Evolutionary conservation across 2,329 filamentous ascomycete genomes (phyloP), one percentile per base, ranked within the genome.

Genomic region (Aspergillus candidus): DNA sequence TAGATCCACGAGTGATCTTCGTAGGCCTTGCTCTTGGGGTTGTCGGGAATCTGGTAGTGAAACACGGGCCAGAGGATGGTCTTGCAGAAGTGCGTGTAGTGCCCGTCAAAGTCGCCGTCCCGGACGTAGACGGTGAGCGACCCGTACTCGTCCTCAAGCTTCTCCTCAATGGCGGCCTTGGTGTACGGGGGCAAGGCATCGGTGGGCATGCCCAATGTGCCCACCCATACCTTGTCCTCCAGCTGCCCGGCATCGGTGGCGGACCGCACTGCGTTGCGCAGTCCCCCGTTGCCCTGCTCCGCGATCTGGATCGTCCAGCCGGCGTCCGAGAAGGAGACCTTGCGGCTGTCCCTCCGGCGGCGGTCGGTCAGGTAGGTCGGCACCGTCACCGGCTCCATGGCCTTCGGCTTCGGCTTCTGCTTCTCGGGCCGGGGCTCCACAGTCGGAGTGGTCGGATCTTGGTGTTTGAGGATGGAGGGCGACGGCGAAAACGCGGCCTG

Each of bases 41-140:
- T 94, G 63, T 97, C 93, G 0, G 91, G 93, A 47, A 97, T 94
- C 67, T 96, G 90, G 66, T 97, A 97, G 69, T 97, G 90, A 67
- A 97, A 94, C 48, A 96, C 90, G 1, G 91, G 91, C 91, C 91
- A 97, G 6, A 97, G 75, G 43, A 97, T 95, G 11, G 91, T 88
- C 72, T 97, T 97, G 82, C 90, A 96, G 64, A 93, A 97, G 68
- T 96, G 90, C 11, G 84, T 81, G 62, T 97, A 97, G 68, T 95
- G 90, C 1, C 90, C 89, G 59, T 96, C 86, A 61, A 96, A 89
- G 66, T 97, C 90, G 61, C 85, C 88, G 69, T 97, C 91, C 48
- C 82, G 86, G 65, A 87, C 85, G 64, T 85, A 94, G 30, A 96
- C 89, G 2, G 86, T 82, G 53, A 94, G 68, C 57, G 88, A 89